Base-by-base conservation (phyloP, 768 basidiomycete species). In the Hydnomerulius pinastri region DNA sequence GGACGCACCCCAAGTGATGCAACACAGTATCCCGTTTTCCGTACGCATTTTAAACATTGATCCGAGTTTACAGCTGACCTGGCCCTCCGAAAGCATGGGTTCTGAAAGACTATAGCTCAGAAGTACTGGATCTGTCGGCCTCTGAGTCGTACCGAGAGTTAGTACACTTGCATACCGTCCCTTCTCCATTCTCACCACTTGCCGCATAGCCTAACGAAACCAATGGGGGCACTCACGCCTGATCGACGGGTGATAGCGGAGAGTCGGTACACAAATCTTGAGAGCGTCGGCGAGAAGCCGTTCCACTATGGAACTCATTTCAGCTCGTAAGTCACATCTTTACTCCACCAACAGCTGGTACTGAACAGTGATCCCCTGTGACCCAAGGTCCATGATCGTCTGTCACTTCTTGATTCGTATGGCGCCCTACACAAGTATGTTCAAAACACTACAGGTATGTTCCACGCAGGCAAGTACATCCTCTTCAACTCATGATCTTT, bases 221-320 rank as follows among this genome's bases (percentile, higher is more conserved):
- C 94, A 0, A 98, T 98, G 92, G 94, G 94, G 3, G 92, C 92
- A 0, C 73, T 95, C 25, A 92, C 90, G 0, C 72, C 79, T 4
- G 82, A 78, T 23, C 81, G 94, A 5, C 73, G 81, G 29, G 86
- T 88, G 51, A 87, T 89, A 6, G 94, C 95, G 1, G 73, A 76
- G 41, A 81, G 80, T 29, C 80, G 92, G 35, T 95, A 94, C 57
- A 67, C 70, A 27, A 90, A 86, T 55, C 75, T 95, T 10, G 69
- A 84, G 59, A 84, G 90, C 53, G 87, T 96, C 2, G 87, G 70
- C 7, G 94, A 98, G 69, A 79, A 82, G 29, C 94, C 94, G 0
- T 96, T 96, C 68, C 90, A 92, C 62, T 93, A 92, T 54, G 90
- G 95, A 36, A 97, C 95, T 0, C 95, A 98, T 64, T 98, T 94